Evolutionary conservation across 441 rosid genomes (phyloP).

Genomic region (Pelargonium citronellum): DNA sequence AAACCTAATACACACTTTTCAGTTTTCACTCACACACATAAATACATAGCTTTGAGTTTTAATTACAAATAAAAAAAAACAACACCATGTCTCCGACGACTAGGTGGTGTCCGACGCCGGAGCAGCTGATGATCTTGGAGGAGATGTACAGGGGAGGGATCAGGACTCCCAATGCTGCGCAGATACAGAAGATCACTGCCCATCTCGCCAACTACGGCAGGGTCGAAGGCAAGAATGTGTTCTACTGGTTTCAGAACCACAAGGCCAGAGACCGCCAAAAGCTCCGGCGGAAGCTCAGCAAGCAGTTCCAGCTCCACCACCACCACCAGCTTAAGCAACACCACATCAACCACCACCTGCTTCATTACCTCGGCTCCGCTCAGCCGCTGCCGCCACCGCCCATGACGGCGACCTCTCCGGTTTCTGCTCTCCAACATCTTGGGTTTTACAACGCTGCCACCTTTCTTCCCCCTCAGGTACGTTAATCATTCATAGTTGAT

Average conservation of each 20-base stretch:
- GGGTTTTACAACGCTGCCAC: neutral
- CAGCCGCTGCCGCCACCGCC: neutral
- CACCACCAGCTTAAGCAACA: neutral
- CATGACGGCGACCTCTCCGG: neutral
- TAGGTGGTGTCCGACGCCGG: slow-evolving; percentile 96
- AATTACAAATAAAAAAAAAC: too few relatives aligned
- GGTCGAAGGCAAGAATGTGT: slow-evolving; percentile 94
- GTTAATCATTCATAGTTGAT: neutral
- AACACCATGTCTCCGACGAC: slow-evolving; percentile 14
- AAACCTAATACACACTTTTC: too few relatives aligned
- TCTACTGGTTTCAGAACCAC: slow-evolving; percentile 99
- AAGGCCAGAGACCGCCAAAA: slow-evolving; percentile 97
- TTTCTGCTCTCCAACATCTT: neutral
- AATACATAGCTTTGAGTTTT: too few relatives aligned
- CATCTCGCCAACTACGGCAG: slow-evolving; percentile 75
- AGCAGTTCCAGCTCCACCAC: neutral
- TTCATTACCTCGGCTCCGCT: neutral
- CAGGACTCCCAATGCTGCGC: slow-evolving; percentile 81
- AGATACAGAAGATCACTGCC: slow-evolving; percentile 89
- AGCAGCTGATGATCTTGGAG: slow-evolving; percentile 78
- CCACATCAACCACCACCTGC: neutral
- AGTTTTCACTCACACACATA: too few relatives aligned
- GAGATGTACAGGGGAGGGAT: slow-evolving; percentile 76
- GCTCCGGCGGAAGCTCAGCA: slow-evolving; percentile 15
- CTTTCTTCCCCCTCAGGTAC: neutral